Percentiles rank a stretch among this genome's conserved stretches.
phyloP scores from a whole-genome alignment of 441 rosid genomes.

The Bocquillonia castaneifolia region DNA sequence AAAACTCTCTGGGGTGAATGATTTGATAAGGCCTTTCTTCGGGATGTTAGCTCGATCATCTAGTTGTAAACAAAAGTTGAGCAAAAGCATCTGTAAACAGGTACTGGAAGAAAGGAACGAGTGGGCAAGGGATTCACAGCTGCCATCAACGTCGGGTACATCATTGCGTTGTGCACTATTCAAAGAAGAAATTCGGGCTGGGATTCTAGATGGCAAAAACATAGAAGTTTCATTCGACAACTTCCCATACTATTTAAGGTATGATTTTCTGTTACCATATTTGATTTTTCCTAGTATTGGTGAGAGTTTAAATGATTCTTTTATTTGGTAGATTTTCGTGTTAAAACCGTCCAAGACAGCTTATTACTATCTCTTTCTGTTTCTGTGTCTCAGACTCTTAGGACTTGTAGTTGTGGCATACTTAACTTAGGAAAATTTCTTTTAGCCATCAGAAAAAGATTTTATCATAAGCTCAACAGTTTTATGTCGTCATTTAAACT shows the following conservation, averaged over 20 bases:
- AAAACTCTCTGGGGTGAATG: constrained; percentile 59
- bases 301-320: not conserved
- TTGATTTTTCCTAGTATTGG: not conserved
- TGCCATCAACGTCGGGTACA: constrained; percentile 55
- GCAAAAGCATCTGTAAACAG: constrained; percentile 64
- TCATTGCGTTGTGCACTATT: constrained; percentile 47
- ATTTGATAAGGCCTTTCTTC: constrained; percentile 59
- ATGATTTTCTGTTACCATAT: constrained; percentile 2
- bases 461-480: not conserved
- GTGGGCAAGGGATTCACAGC: constrained; percentile 52
- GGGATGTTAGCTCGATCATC: constrained; percentile 54
- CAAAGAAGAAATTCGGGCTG: constrained; percentile 51
- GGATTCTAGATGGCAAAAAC: constrained; percentile 62
- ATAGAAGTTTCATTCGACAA: constrained; percentile 69
- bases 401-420: not conserved
- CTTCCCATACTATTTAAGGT: constrained; percentile 89
- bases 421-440: not conserved
- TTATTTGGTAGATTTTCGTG: not conserved
- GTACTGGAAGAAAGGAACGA: constrained; percentile 59
- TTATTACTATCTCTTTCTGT: no score
- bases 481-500: not conserved
- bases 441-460: not conserved
- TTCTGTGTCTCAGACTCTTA: not conserved
- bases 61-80: constrained; percentile 54
- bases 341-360: not conserved